These are phyloP conservation scores for Quillaja saponaria DNA, from an alignment of 306 rosid species.

Conservation along the genomic window DNA sequence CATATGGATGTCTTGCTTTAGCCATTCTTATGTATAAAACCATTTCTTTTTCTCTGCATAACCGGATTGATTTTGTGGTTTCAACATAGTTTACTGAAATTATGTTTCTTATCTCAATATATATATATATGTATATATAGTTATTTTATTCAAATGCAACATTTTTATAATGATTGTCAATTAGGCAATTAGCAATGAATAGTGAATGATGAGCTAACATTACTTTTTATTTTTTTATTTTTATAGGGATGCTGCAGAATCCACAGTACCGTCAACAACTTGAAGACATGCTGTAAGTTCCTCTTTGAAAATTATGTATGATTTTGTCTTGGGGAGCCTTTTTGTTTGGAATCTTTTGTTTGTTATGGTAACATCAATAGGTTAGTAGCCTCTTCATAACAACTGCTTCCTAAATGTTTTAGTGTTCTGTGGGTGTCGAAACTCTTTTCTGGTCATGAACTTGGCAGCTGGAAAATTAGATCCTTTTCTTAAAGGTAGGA, in stretches of 20 bases:
- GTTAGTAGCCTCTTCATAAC: conserved; percentile 14
- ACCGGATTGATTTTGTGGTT: not conserved
- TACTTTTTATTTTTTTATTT: conserved; percentile 35
- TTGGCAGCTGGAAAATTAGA: conserved; percentile 1
- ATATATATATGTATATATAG: not conserved
- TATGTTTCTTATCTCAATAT: no score
- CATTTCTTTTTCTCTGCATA: not conserved
- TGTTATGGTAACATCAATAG: not conserved
- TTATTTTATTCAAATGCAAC: not conserved
- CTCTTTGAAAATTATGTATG: not conserved
- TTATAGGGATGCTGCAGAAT: conserved; percentile 92
- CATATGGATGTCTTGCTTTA: conserved; percentile 2
- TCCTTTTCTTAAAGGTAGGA: not conserved
- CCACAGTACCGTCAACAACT: conserved; percentile 94
- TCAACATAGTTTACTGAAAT: conserved; percentile 20
- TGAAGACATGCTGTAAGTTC: conserved; percentile 92
- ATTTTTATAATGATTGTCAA: conserved; percentile 15
- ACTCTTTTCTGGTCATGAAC: no score
- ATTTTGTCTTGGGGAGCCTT: conserved; percentile 7
- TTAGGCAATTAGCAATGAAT: conserved; percentile 16
- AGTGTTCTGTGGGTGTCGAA: conserved; percentile 11
- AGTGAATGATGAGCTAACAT: conserved; percentile 7
- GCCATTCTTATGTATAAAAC: conserved; percentile 14
- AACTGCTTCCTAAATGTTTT: conserved; percentile 21
- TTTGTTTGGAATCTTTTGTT: conserved; percentile 7